Percentiles rank a stretch among this genome's conserved stretches.
Conservation (phyloP, 1,284 basidiomycete genomes). For the Ustilago vetiveriae region DNA sequence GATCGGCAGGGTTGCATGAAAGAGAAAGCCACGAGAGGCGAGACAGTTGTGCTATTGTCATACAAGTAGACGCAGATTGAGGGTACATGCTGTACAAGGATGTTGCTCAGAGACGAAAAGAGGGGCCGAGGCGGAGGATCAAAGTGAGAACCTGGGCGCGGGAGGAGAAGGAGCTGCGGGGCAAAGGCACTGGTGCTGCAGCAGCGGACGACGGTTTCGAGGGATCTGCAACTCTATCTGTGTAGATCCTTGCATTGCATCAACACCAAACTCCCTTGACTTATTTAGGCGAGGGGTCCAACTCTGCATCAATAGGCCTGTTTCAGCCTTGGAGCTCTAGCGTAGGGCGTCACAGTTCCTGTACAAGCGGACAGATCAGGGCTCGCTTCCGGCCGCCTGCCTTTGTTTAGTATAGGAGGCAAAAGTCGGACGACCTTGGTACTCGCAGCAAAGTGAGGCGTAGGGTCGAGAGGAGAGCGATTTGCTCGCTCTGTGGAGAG, state of each 20-base stretch:
- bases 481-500: too few relatives aligned
- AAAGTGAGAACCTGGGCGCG: neutral
- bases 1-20: constrained; percentile 31
- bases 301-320: constrained; percentile 3
- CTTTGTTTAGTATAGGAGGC: too few relatives aligned
- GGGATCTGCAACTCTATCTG: neutral
- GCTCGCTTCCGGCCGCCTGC: too few relatives aligned
- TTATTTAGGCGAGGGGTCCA: constrained; percentile 21
- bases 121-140: neutral
- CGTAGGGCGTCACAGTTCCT: too few relatives aligned
- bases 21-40: constrained; percentile 1
- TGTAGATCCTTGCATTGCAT: constrained; percentile 27
- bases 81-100: too few relatives aligned
- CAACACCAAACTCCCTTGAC: neutral
- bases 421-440: too few relatives aligned
- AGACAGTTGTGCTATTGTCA: too few relatives aligned
- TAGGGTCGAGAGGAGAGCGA: neutral
- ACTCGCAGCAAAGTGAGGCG: neutral
- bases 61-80: too few relatives aligned
- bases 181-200: too few relatives aligned
- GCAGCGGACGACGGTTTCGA: neutral
- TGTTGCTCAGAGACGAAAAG: too few relatives aligned
- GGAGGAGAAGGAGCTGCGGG: too few relatives aligned
- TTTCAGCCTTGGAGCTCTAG: neutral
- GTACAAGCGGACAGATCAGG: too few relatives aligned